Evolutionary conservation across 768 basidiomycete species (phyloP).

Genomic region (Tremella yokohamensis): DNA sequence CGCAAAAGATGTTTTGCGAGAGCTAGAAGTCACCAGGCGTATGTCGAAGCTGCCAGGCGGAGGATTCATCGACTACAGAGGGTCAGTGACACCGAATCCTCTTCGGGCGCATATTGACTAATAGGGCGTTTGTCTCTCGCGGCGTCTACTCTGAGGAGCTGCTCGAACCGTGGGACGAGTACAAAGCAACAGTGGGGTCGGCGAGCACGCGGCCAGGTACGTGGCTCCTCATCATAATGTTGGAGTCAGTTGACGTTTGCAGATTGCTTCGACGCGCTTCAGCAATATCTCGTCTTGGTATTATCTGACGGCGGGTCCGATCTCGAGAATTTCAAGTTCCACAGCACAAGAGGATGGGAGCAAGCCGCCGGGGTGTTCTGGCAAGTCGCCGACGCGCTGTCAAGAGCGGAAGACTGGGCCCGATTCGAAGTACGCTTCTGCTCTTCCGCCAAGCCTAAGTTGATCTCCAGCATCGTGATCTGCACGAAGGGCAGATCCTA

Average conservation of each 20-base stretch:
- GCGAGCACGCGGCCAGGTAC: conserved; percentile 81
- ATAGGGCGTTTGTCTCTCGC: conserved; percentile 75
- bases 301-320: conserved; percentile 87
- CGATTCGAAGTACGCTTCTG: conserved; percentile 72
- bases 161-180: conserved; percentile 83
- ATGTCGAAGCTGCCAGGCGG: conserved; percentile 66
- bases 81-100: conserved; percentile 42
- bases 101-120: neutral
- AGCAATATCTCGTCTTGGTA: conserved; percentile 84
- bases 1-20: conserved; percentile 39
- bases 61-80: conserved; percentile 73
- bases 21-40: conserved; percentile 46
- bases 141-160: conserved; percentile 78
- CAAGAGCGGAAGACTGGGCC: conserved; percentile 71
- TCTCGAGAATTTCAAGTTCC: conserved; percentile 77
- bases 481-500: conserved; percentile 97
- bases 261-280: conserved; percentile 56
- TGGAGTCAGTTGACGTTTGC: neutral
- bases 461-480: conserved; percentile 79
- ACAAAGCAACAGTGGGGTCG: conserved; percentile 67
- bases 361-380: conserved; percentile 86
- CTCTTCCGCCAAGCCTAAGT: neutral
- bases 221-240: conserved; percentile 20
- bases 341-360: conserved; percentile 60
- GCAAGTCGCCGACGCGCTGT: conserved; percentile 77